These are phyloP conservation scores for Kazachstania africana DNA, from an alignment of 805 yeast species.

Conservation along the genomic window DNA sequence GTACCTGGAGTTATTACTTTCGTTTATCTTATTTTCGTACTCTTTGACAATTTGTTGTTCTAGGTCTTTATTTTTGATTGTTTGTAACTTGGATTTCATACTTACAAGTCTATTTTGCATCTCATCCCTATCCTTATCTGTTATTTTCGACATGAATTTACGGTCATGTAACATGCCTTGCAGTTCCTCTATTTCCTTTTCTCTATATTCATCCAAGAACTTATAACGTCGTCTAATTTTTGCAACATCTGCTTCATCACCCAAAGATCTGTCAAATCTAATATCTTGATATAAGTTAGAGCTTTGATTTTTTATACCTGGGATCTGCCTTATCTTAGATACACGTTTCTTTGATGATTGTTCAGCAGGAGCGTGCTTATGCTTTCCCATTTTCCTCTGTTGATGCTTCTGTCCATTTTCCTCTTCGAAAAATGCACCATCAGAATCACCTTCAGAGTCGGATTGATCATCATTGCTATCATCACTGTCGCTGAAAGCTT, in stretches of 20 bases:
- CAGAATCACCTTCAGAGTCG: slow-evolving; percentile 17
- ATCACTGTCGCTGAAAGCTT: slow-evolving; percentile 6
- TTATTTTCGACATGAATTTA: slow-evolving; percentile 31
- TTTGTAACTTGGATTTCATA: slow-evolving; percentile 53
- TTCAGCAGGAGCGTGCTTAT: slow-evolving; percentile 84
- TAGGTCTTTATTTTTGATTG: slow-evolving; percentile 61
- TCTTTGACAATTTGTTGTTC: slow-evolving; percentile 54
- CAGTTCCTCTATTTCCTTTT: slow-evolving; percentile 56
- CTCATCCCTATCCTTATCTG: slow-evolving; percentile 37
- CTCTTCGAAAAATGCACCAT: slow-evolving; percentile 32
- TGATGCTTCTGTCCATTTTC: slow-evolving; percentile 15
- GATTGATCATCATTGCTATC: slow-evolving; percentile 6
- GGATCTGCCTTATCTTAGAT: slow-evolving; percentile 58
- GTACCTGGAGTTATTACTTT: slow-evolving; percentile 40
- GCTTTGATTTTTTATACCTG: slow-evolving; percentile 40
- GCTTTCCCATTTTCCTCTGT: slow-evolving; percentile 6
- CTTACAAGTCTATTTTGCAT: slow-evolving; percentile 50
- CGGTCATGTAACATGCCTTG: slow-evolving; percentile 42
- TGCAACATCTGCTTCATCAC: slow-evolving; percentile 64
- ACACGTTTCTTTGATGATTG: slow-evolving; percentile 63
- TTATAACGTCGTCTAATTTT: slow-evolving; percentile 66
- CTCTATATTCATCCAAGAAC: slow-evolving; percentile 78
- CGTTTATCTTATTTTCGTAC: slow-evolving; percentile 42
- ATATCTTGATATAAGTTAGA: slow-evolving; percentile 58
- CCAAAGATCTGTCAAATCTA: slow-evolving; percentile 82